Evolutionary conservation across 164 flowering plant species (phyloP).

Genomic region (Amborella trichopoda): DNA sequence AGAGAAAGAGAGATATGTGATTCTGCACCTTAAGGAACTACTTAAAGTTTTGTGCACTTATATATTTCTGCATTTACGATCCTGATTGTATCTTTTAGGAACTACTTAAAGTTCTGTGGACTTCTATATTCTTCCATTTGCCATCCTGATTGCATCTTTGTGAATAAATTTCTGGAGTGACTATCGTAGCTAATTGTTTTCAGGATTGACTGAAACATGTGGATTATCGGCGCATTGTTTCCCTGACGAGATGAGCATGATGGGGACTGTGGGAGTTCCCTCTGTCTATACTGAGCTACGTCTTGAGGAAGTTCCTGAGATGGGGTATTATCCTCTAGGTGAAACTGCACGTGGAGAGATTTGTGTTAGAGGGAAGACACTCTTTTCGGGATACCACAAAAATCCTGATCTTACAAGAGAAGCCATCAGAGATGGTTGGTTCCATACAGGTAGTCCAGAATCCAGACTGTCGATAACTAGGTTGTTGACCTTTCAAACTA

Average conservation of each 20-base stretch:
- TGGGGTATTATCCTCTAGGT: slow-evolving; percentile 81
- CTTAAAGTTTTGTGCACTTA: background rate
- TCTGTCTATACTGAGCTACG: slow-evolving; percentile 55
- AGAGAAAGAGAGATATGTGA: background rate
- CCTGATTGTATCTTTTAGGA: background rate
- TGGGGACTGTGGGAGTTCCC: slow-evolving; percentile 68
- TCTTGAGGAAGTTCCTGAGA: slow-evolving; percentile 85
- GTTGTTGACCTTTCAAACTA: too few species aligned
- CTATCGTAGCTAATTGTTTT: too few species aligned
- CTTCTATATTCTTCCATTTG: background rate
- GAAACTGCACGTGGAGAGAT: slow-evolving; percentile 79
- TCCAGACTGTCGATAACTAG: too few species aligned
- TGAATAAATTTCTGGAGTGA: background rate
- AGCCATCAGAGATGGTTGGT: slow-evolving; percentile 82
- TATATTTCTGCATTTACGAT: background rate
- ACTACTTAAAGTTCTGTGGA: background rate
- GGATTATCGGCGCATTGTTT: slow-evolving; percentile 45
- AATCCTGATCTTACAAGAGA: slow-evolving; percentile 75
- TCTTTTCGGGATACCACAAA: slow-evolving; percentile 74
- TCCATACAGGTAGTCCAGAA: slow-evolving; percentile 95
- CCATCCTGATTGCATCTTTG: background rate
- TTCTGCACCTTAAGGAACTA: background rate
- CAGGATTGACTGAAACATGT: slow-evolving; percentile 95
- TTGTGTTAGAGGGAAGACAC: slow-evolving; percentile 62
- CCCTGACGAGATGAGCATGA: slow-evolving; percentile 75